Conservation (phyloP, 2,329 filamentous ascomycete species). For the Pezicula radicicola region DNA sequence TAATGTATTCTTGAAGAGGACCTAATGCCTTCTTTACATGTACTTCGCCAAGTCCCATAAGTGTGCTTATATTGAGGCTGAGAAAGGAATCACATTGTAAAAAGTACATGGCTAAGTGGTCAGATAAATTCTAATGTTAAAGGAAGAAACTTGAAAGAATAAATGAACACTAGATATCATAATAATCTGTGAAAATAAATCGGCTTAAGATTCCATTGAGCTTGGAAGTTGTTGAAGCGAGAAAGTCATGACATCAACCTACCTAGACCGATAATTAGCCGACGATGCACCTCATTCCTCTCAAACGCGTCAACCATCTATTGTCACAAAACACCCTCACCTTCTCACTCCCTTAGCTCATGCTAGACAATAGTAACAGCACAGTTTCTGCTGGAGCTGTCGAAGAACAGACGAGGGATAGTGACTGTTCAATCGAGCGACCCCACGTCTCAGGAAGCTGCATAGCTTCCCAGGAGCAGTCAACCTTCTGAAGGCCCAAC, state of each 20-base stretch:
- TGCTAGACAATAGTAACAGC: too few relatives aligned
- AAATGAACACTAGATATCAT: too few relatives aligned
- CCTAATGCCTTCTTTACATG: constrained; percentile 18
- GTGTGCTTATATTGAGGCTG: constrained; percentile 11
- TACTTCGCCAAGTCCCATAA: constrained; percentile 12
- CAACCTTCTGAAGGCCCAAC: too few relatives aligned
- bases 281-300: too few relatives aligned
- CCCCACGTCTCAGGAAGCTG: too few relatives aligned
- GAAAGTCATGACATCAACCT: constrained; percentile 6
- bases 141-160: too few relatives aligned
- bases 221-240: not conserved
- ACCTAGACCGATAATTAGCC: not conserved
- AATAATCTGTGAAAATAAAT: not conserved
- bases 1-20: constrained; percentile 15
- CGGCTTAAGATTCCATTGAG: not conserved
- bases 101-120: constrained; percentile 7
- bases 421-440: too few relatives aligned
- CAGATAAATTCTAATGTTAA: not conserved
- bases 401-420: too few relatives aligned
- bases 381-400: too few relatives aligned
- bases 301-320: not conserved
- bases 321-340: not conserved
- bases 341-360: too few relatives aligned
- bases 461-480: too few relatives aligned
- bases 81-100: constrained; percentile 11